Evolutionary conservation across 495 filamentous ascomycete species (phyloP), one percentile per base, ranked within the genome.

Genomic region (Pyronema domesticum): DNA sequence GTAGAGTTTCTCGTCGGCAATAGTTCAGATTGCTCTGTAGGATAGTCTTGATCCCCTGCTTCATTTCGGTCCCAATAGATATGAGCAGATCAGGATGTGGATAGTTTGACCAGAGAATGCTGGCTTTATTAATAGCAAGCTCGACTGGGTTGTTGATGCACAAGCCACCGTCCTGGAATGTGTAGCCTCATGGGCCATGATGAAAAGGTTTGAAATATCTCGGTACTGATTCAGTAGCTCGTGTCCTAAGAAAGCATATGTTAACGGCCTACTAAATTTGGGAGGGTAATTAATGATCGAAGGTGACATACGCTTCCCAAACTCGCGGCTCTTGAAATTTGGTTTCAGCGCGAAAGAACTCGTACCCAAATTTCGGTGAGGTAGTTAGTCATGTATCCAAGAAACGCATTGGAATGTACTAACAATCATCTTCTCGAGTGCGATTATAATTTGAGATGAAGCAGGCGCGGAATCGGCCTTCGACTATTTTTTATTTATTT

Each of bases 211-310:
- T 68, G 65, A 74, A 75, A 23, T 60, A 64, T 4, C 53, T 57
- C 4, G 69, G 71, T n/a, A 69, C 67, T 23, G 72, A 70, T 3
- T 71, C 66, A 0, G 74, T 71, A 13, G 70, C 71, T n/a, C 72
- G 65, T 1, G 69, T 69, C 0, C 68, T 69, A 45, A 7, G 7
- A 18, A 19, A 44, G 40, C 57, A 39, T 40, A 30, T 13, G 46
- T 13, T 33, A 18, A 34, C 11, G 18, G 11, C 13, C 35, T 43
- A 30, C 5, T 33, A 15, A 15, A 17, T 7, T 7, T 46, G 14
- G 43, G 7, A 17, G 19, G 19, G 7, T n/a, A n/a, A n/a, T n/a
- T n/a, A n/a, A n/a, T n/a, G n/a, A n/a, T n/a, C n/a, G n/a, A n/a
- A 10, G 15, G 43, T 44, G 60, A 17, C 46, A 55, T 62, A 68